phyloP scores from a whole-genome alignment of 768 basidiomycete genomes.

The Leucosporidium creatinivorum region DNA sequence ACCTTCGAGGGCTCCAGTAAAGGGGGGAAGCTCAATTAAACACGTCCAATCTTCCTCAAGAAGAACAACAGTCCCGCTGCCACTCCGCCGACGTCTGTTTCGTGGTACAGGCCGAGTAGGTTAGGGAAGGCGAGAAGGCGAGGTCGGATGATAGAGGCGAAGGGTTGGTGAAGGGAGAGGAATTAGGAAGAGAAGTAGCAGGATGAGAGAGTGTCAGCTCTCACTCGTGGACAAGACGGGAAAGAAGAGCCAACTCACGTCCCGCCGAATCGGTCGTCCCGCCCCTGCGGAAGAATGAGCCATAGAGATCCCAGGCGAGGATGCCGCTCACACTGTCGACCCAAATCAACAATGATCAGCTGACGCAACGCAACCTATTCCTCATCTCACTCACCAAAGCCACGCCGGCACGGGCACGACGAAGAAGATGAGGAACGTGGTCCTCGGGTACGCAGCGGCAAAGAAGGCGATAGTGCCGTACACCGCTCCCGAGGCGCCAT shows the following conservation, averaged over 20 bases:
- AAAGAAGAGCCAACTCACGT: conserved; percentile 10
- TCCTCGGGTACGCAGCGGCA: conserved; percentile 60
- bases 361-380: no score
- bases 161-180: no score
- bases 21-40: background rate
- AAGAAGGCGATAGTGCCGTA: conserved; percentile 64
- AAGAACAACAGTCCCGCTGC: conserved; percentile 24
- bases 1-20: no score
- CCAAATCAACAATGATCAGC: background rate
- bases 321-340: conserved; percentile 55
- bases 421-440: conserved; percentile 64
- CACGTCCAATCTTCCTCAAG: conserved; percentile 19
- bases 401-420: conserved; percentile 65
- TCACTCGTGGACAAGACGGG: background rate
- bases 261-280: conserved; percentile 24
- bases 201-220: no score
- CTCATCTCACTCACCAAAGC: conserved; percentile 39
- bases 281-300: conserved; percentile 34
- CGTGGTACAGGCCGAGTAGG: no score
- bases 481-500: conserved; percentile 70
- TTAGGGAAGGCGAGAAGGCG: no score
- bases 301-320: conserved; percentile 55
- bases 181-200: no score
- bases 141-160: no score
- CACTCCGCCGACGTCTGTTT: conserved; percentile 21